Conservation (phyloP, 108 stramenopile species). For the Epipyxis sp. region DNA sequence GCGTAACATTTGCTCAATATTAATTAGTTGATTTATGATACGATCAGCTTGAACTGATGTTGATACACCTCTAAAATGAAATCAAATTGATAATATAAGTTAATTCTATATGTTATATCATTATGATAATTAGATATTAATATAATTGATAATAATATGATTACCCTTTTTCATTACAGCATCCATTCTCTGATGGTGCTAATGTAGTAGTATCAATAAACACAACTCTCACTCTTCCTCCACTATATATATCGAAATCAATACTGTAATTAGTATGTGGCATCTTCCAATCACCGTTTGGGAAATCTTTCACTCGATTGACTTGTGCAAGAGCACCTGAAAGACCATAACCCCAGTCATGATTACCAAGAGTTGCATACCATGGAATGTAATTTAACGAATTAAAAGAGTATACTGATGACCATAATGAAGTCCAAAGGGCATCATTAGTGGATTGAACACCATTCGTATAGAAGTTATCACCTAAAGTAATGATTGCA, state of each 20-base stretch:
- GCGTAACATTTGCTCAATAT: neutral
- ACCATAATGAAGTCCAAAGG: constrained; percentile 21
- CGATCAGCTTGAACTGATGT: neutral
- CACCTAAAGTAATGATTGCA: constrained; percentile 11
- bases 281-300: neutral
- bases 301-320: neutral
- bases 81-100: neutral
- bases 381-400: constrained; percentile 2
- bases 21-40: constrained; percentile 6
- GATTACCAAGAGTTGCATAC: constrained; percentile 25
- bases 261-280: neutral
- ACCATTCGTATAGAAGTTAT: constrained; percentile 31
- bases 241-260: neutral
- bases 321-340: neutral
- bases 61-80: constrained; percentile 19
- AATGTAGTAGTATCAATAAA: constrained; percentile 30
- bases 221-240: neutral
- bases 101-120: too few relatives aligned
- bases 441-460: constrained; percentile 1
- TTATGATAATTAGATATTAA: too few relatives aligned
- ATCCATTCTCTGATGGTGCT: neutral
- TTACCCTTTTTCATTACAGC: constrained; percentile 33
- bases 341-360: constrained; percentile 14
- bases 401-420: neutral
- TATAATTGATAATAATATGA: neutral